These are phyloP conservation scores for Cystobasidiaceae sp. DNA, from an alignment of 1,284 basidiomycete genomes.

Conservation along the genomic window DNA sequence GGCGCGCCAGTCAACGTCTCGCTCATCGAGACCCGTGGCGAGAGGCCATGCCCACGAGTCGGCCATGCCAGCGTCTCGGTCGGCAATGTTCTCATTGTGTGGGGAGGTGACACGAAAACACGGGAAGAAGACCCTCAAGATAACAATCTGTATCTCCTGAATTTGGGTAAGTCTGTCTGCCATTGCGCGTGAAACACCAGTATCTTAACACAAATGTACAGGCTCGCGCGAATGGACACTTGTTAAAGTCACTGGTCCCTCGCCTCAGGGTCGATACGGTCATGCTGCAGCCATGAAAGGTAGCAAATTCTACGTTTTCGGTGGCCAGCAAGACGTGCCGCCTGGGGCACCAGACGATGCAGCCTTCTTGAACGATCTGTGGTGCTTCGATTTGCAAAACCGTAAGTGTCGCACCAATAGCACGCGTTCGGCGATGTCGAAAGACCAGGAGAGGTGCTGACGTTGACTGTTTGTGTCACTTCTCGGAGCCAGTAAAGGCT, in stretches of 20 bases:
- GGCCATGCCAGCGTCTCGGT: constrained; percentile 95
- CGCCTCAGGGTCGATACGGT: constrained; percentile 83
- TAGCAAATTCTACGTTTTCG: constrained; percentile 89
- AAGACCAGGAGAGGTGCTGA: neutral
- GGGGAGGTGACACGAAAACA: constrained; percentile 92
- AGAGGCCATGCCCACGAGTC: constrained; percentile 81
- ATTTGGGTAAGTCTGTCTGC: constrained; percentile 59
- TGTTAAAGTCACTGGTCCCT: constrained; percentile 65
- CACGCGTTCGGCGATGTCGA: too few species aligned
- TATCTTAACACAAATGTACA: constrained; percentile 44
- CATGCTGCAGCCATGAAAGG: constrained; percentile 92
- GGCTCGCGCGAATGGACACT: constrained; percentile 91
- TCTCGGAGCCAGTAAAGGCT: constrained; percentile 51
- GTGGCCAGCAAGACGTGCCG: constrained; percentile 78
- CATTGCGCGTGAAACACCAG: neutral
- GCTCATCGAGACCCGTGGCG: constrained; percentile 69
- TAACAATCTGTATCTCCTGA: constrained; percentile 90
- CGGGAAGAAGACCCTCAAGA: constrained; percentile 67
- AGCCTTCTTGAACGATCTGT: constrained; percentile 85
- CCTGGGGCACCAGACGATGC: constrained; percentile 54
- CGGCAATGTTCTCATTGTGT: constrained; percentile 91
- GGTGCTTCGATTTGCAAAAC: constrained; percentile 93
- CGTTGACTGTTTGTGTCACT: neutral
- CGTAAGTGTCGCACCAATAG: constrained; percentile 56
- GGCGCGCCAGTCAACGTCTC: constrained; percentile 39